Evolutionary conservation across 148 eudicot genomes (phyloP).

Genomic region (Vaccinium corymbosum): DNA sequence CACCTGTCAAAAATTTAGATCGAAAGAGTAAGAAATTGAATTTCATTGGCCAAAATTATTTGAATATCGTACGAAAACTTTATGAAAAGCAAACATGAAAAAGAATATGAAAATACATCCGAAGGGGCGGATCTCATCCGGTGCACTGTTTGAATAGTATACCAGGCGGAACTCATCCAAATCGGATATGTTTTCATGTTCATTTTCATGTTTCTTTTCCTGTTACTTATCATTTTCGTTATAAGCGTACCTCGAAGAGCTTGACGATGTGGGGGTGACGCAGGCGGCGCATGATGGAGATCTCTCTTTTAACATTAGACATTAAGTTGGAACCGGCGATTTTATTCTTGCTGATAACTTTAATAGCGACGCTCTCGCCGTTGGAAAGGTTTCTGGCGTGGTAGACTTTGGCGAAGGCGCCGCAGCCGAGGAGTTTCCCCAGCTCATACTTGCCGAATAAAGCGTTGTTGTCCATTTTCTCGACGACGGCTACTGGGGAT

Average conservation of each 20-base stretch:
- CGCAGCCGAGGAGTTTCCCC: conserved; percentile 62
- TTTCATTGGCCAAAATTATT: too few relatives aligned
- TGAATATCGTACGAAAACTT: too few relatives aligned
- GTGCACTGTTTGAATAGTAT: too few relatives aligned
- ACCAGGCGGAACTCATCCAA: too few relatives aligned
- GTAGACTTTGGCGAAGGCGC: conserved; percentile 75
- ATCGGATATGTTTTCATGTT: too few relatives aligned
- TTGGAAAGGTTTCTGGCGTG: conserved; percentile 48
- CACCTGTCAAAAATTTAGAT: conserved; percentile 5
- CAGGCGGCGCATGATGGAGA: conserved; percentile 55
- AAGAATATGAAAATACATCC: too few relatives aligned
- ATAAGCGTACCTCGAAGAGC: conserved; percentile 39
- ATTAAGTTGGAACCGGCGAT: conserved; percentile 26
- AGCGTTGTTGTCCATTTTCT: conserved; percentile 8
- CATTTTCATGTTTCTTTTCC: too few relatives aligned
- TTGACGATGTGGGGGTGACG: conserved; percentile 59
- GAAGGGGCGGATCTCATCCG: too few relatives aligned
- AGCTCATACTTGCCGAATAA: conserved; percentile 66
- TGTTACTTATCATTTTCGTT: not conserved
- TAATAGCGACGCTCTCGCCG: conserved; percentile 68
- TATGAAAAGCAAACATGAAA: too few relatives aligned
- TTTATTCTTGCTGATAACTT: conserved; percentile 48
- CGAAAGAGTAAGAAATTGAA: too few relatives aligned
- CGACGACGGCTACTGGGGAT: not conserved
- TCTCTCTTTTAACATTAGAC: conserved; percentile 57